These are phyloP conservation scores for Luzula sylvatica DNA, from an alignment of 176 grass and related monocot species.

Conservation along the genomic window DNA sequence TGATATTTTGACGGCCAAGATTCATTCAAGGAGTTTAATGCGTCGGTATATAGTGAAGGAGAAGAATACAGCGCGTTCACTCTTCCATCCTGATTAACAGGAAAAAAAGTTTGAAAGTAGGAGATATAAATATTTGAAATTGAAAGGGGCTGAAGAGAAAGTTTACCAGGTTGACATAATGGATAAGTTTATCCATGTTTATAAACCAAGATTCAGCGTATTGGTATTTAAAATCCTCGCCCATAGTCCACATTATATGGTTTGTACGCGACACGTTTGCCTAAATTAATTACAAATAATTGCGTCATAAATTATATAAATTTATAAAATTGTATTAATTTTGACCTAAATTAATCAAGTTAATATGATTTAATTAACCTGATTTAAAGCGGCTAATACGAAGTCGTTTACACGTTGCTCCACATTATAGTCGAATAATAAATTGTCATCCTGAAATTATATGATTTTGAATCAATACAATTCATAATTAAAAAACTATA, in stretches of 20 bases:
- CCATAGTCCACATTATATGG: conserved; percentile 99
- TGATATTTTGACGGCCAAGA: conserved; percentile 84
- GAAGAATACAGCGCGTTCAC: conserved; percentile 85
- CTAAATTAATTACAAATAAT: conserved; percentile 32
- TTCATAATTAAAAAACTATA: neutral
- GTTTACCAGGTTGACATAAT: conserved; percentile 81
- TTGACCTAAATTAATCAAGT: neutral
- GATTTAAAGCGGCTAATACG: conserved; percentile 63
- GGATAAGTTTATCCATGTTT: conserved; percentile 90
- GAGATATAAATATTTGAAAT: conserved; percentile 1
- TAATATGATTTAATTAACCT: conserved; percentile 34
- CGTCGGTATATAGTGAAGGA: conserved; percentile 85
- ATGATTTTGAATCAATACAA: conserved; percentile 13
- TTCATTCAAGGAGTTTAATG: conserved; percentile 61
- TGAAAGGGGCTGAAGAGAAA: neutral
- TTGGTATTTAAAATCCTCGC: conserved; percentile 86
- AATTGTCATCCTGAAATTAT: conserved; percentile 57
- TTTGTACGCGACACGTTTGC: conserved; percentile 78
- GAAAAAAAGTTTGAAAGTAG: neutral
- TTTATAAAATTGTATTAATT: neutral
- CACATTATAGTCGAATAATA: conserved; percentile 79
- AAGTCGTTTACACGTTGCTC: conserved; percentile 77
- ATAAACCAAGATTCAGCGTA: conserved; percentile 93
- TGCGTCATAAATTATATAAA: conserved; percentile 13
- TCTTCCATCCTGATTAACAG: conserved; percentile 51